Evolutionary conservation across 2,329 filamentous ascomycete species (phyloP).

Genomic region (Exophiala alcalophila): DNA sequence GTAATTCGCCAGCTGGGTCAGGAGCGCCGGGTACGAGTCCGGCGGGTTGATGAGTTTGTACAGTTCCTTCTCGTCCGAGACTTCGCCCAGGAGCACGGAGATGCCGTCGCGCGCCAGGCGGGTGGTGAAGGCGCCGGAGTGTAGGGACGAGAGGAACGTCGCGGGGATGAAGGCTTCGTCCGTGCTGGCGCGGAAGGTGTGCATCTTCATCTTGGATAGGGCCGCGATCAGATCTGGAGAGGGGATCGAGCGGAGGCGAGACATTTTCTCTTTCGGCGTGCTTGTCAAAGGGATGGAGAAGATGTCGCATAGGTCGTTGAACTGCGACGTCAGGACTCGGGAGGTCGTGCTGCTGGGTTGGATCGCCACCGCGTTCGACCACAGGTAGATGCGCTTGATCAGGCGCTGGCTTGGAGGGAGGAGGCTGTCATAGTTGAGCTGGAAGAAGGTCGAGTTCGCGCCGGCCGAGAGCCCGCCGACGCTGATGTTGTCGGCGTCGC

Average conservation of each 20-base stretch:
- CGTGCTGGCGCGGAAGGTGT: conserved; percentile 48
- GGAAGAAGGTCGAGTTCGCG: conserved; percentile 44
- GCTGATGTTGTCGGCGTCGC: conserved; percentile 47
- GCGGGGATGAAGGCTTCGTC: conserved; percentile 42
- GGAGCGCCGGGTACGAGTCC: conserved; percentile 37
- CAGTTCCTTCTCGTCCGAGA: conserved; percentile 46
- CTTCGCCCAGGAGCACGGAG: conserved; percentile 43
- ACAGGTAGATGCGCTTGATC: conserved; percentile 43
- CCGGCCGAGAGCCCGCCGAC: conserved; percentile 47
- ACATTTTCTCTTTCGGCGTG: conserved; percentile 35
- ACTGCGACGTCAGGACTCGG: conserved; percentile 40
- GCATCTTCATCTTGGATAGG: conserved; percentile 42
- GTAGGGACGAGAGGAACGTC: conserved; percentile 41
- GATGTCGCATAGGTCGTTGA: conserved; percentile 43
- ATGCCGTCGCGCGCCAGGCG: conserved; percentile 39
- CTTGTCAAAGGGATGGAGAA: conserved; percentile 33
- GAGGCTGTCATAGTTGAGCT: conserved; percentile 40
- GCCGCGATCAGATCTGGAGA: conserved; percentile 36
- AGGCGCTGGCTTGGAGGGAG: conserved; percentile 26
- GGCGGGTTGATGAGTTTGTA: conserved; percentile 44
- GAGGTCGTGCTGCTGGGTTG: conserved; percentile 41
- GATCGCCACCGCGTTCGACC: conserved; percentile 47
- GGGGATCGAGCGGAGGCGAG: conserved; percentile 35
- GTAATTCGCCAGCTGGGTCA: conserved; percentile 44
- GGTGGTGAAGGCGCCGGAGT: conserved; percentile 38